Evolutionary conservation across 495 filamentous ascomycete species (phyloP), one percentile per base, ranked within the genome.

Genomic region (Aspergillus sclerotiicarbonarius): DNA sequence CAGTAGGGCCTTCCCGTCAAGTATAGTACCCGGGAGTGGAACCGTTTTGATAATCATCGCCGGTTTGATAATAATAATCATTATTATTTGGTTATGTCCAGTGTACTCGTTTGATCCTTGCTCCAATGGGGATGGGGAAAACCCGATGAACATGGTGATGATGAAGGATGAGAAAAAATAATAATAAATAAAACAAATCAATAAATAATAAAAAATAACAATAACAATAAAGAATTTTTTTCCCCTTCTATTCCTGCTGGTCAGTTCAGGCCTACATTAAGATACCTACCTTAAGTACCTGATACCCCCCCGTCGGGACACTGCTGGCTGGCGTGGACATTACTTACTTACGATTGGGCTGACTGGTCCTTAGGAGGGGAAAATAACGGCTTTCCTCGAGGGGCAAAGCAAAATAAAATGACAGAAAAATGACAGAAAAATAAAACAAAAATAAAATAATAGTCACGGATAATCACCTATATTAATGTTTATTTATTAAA

Each of bases 1-100:
- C 57, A 63, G 56, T 56, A 41, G 53, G 56, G 51, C 37, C 53
- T 57, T 65, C 56, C 51, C 18, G 59, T 65, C 43, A 53, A 62
- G 58, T 62, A 59, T 59, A 60, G 57, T 56, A 60, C 48, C 54
- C 53, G 51, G 19, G 37, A 55, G 60, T 66, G 64, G 64, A 57
- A 57, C 60, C 57, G 41, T 62, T 58, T 39, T 61, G 48, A 56
- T 45, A 51, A 33, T 51, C 33, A 46, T 18, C 31, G 16, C 45
- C 53, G 21, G 21, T 53, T 29, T 56, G 25, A 20, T 37, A 18
- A 56, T 56, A 35, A 50, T 39, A 29, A 56, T 25, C 37, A 18
- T 25, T 30, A 21, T 48, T 20, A 21, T 25, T 37, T 35, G 25
- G 18, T 29, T 9, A 33, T 41, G 4, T 51, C 30, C 41, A 5